Conservation (phyloP, 2,329 filamentous ascomycete genomes). For the Fusarium coffeatum region DNA sequence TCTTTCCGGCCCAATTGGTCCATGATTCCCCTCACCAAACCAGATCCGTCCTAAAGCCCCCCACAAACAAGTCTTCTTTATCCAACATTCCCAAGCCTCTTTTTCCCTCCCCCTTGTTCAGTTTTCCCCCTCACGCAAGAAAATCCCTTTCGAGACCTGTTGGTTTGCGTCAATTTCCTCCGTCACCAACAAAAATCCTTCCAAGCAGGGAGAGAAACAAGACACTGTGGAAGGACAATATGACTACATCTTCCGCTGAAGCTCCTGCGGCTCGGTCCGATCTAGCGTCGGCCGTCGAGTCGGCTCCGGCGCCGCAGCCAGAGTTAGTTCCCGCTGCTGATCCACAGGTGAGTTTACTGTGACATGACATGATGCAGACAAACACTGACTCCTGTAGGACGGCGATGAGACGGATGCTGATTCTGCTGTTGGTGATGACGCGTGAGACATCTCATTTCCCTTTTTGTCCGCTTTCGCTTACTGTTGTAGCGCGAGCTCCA, state of each 20-base stretch:
- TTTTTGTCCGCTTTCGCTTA: neutral
- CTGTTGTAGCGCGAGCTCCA: conserved; percentile 35
- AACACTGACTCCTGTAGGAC: neutral
- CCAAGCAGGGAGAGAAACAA: neutral
- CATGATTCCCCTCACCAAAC: neutral
- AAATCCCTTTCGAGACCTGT: neutral
- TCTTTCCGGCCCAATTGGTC: neutral
- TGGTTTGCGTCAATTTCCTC: conserved; percentile 1
- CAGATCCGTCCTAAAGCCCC: neutral
- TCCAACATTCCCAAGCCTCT: neutral
- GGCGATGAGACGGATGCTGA: conserved; percentile 27
- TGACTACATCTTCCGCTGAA: neutral
- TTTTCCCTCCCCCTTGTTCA: neutral
- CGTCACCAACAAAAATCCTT: conserved; percentile 3
- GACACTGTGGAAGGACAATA: conserved; percentile 20
- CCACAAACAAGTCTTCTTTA: neutral
- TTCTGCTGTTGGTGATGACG: conserved; percentile 33
- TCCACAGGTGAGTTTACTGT: conserved; percentile 26
- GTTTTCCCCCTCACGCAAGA: conserved; percentile 4
- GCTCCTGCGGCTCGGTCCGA: conserved; percentile 25
- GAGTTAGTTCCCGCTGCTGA: conserved; percentile 35
- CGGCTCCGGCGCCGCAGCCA: conserved; percentile 27
- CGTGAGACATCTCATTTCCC: conserved; percentile 2
- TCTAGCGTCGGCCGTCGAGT: conserved; percentile 20
- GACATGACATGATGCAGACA: neutral